Evolutionary conservation across 2,329 filamentous ascomycete species (phyloP), one percentile per base, ranked within the genome.

Genomic region (Trichoderma gracile): DNA sequence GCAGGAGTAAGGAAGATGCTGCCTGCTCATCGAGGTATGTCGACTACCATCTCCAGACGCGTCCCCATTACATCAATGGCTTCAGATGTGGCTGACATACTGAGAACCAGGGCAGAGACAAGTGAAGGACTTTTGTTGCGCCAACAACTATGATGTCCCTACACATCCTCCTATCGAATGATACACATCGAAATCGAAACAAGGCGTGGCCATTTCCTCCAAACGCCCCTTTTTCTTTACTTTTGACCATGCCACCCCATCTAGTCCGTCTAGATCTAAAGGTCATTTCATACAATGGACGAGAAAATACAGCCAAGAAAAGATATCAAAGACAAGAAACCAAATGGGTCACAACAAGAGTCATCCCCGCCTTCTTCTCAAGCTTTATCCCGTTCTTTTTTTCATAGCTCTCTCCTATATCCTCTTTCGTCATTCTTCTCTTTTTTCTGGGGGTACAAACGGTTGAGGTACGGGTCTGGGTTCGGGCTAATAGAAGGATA

Each of bases 211-310:
- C 43, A 14, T 40, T 33, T 25, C 19, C 27, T 52, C 21, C 56
- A 17, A 40, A 59, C 19, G 40, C 9, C 21, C 57, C 17, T 5
- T 27, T 43, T 60, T 50, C 21, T 19, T 62, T 54, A 46, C n/a
- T 33, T 8, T 33, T 30, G 27, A 49, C 50, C 38, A 49, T 64
- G 42, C 23, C 42, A 47, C 27, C 45, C 52, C 61, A 23, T 64
- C 62, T 58, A 64, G 62, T 64, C 43, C 62, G 46, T 64, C 63
- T 64, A 64, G 63, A 40, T 64, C 63, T 59, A 60, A 55, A 49
- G 63, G 47, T 60, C 49, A 27, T 60, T 25, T 56, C 56, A 57
- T 65, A 47, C n/a, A 56, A 38, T 40, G 19, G 21, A 43, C 27
- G 10, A 21, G n/a, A 14, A 14, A 52, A 45, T 46, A 27, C 25